phyloP scores from a whole-genome alignment of 2,329 filamentous ascomycete genomes.

The Trichophyton rubrum region DNA sequence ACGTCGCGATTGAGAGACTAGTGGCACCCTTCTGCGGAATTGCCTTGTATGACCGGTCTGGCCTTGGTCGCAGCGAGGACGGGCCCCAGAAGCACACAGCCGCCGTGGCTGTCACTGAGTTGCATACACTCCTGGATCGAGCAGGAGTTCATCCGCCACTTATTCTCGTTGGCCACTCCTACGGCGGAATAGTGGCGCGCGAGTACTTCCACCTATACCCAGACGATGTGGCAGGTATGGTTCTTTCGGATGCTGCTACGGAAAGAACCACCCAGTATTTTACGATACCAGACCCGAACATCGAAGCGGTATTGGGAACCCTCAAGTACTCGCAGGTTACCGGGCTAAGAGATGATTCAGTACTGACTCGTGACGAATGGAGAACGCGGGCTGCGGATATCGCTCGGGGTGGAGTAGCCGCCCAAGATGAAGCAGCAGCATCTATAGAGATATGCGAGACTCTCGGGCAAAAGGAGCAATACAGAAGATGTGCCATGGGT shows the following conservation, averaged over 20 bases:
- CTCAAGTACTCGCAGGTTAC: conserved; percentile 24
- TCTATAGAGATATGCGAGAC: conserved; percentile 19
- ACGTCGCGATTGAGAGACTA: conserved; percentile 22
- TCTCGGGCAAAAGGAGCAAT: conserved; percentile 23
- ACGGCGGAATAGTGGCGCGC: conserved; percentile 29
- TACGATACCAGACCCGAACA: conserved; percentile 21
- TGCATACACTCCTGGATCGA: conserved; percentile 20
- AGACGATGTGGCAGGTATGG: conserved; percentile 24
- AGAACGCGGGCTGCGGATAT: conserved; percentile 22
- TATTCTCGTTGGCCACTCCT: conserved; percentile 29
- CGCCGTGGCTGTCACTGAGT: conserved; percentile 20
- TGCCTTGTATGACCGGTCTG: conserved; percentile 29
- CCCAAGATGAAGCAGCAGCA: conserved; percentile 16
- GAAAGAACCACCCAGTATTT: conserved; percentile 25
- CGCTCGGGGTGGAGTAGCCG: conserved; percentile 15
- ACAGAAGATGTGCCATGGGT: conserved; percentile 18
- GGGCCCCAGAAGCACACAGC: conserved; percentile 14
- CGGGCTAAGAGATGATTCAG: conserved; percentile 19
- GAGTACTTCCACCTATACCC: conserved; percentile 26
- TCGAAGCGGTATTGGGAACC: conserved; percentile 21
- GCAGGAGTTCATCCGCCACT: conserved; percentile 19
- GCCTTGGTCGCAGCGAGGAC: conserved; percentile 25
- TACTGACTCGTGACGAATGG: conserved; percentile 26
- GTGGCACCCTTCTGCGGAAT: conserved; percentile 20
- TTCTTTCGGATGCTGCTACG: conserved; percentile 26